These are phyloP conservation scores for Paraphaeosphaeria sporulosa DNA, from an alignment of 2,329 filamentous ascomycete genomes.

Conservation along the genomic window DNA sequence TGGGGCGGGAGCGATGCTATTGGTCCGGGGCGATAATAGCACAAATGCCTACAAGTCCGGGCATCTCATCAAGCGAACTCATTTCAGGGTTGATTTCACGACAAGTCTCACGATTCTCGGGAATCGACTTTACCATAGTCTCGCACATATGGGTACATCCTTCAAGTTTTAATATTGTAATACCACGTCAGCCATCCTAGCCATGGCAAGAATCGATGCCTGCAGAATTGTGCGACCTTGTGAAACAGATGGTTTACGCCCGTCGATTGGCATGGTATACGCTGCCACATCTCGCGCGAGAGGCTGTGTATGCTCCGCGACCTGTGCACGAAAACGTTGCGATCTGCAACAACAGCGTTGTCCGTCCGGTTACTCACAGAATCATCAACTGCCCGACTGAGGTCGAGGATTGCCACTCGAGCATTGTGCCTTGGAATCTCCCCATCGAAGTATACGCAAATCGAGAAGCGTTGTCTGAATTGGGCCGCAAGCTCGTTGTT, in stretches of 20 bases:
- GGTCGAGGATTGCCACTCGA: not conserved
- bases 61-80: not conserved
- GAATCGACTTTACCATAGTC: too few species aligned
- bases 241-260: not conserved
- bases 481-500: not conserved
- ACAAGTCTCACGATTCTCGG: not conserved
- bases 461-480: not conserved
- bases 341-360: not conserved
- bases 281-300: constrained; percentile 6
- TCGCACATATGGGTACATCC: too few species aligned
- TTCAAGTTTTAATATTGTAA: not conserved
- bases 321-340: not conserved
- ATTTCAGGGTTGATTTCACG: not conserved
- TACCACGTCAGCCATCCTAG: not conserved
- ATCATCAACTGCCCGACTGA: not conserved
- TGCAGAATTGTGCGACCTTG: not conserved
- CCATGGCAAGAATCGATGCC: not conserved
- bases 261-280: not conserved
- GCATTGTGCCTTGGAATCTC: not conserved
- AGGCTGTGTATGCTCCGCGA: not conserved
- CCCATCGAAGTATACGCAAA: not conserved
- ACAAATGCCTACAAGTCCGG: not conserved
- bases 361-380: not conserved
- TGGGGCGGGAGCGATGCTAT: not conserved
- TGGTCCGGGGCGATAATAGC: not conserved